phyloP scores from a whole-genome alignment of 2,329 filamentous ascomycete genomes.

The Ambrosiella xylebori region DNA sequence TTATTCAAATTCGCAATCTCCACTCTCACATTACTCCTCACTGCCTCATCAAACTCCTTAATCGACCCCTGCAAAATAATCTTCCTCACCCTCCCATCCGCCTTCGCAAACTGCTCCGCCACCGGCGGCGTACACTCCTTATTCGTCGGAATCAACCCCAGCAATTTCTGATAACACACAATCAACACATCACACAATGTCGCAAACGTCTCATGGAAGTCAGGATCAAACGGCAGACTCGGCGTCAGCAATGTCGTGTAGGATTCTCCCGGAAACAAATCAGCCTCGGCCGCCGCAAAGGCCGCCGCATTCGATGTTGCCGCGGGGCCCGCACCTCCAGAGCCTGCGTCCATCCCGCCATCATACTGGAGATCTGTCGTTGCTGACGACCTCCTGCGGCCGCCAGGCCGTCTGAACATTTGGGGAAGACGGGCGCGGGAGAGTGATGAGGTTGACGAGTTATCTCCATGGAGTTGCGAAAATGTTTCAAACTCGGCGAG shows the following conservation, averaged over 20 bases:
- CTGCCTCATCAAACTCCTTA: slow-evolving; percentile 83
- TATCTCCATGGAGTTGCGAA: slow-evolving; percentile 69
- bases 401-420: slow-evolving; percentile 56
- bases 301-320: slow-evolving; percentile 30
- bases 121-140: slow-evolving; percentile 52
- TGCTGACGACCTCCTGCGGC: slow-evolving; percentile 35
- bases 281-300: slow-evolving; percentile 42
- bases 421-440: slow-evolving; percentile 64
- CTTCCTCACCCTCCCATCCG: slow-evolving; percentile 71
- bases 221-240: slow-evolving; percentile 81
- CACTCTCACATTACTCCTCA: slow-evolving; percentile 54
- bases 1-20: slow-evolving; percentile 78
- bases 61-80: slow-evolving; percentile 75
- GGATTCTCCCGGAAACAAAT: slow-evolving; percentile 65
- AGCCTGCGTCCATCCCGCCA: slow-evolving; percentile 17
- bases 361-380: slow-evolving; percentile 23
- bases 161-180: slow-evolving; percentile 70
- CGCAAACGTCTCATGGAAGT: slow-evolving; percentile 92
- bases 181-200: slow-evolving; percentile 91
- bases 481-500: slow-evolving; percentile 87
- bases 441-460: slow-evolving; percentile 52
- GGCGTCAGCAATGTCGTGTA: slow-evolving; percentile 85
- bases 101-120: slow-evolving; percentile 77
- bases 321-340: slow-evolving; percentile 16
- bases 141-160: slow-evolving; percentile 58